A percentile compares a stretch with the other conserved stretches of the same genome.
phyloP scores from a whole-genome alignment of 2,329 filamentous ascomycete species.

The Rosellinia necatrix region DNA sequence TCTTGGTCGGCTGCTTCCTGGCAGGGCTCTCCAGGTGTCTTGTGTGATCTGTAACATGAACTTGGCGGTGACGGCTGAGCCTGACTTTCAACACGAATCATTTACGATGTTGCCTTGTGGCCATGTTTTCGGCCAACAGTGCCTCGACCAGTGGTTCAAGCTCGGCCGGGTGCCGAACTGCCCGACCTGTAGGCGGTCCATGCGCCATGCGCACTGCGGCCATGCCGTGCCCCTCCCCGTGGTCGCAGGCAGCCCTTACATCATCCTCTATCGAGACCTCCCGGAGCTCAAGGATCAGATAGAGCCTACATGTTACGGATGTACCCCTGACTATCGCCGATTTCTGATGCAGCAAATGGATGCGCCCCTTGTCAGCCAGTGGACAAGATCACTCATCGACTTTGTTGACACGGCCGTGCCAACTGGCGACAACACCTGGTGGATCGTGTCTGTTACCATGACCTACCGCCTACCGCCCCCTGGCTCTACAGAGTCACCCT shows the following conservation, averaged over 20 bases:
- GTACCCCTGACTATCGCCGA: no score
- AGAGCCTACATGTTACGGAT: no score
- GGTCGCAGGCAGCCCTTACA: background rate
- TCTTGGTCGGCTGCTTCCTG: background rate
- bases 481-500: no score
- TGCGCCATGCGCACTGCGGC: background rate
- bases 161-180: background rate
- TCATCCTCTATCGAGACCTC: background rate
- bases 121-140: constrained; percentile 16
- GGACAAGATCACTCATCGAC: no score
- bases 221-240: background rate
- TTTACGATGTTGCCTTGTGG: constrained; percentile 20
- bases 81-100: background rate
- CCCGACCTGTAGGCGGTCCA: constrained; percentile 6
- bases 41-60: constrained; percentile 13
- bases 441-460: no score
- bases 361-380: no score
- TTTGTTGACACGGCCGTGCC: no score
- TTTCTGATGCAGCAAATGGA: no score
- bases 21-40: background rate
- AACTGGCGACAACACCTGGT: no score
- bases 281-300: no score
- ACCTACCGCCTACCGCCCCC: no score
- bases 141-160: background rate
- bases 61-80: constrained; percentile 8